A percentile compares a stretch with the other conserved stretches of the same genome.
Evolutionary conservation across 352 stramenopile species (phyloP).

Genomic region (Globisporangium nagaii): DNA sequence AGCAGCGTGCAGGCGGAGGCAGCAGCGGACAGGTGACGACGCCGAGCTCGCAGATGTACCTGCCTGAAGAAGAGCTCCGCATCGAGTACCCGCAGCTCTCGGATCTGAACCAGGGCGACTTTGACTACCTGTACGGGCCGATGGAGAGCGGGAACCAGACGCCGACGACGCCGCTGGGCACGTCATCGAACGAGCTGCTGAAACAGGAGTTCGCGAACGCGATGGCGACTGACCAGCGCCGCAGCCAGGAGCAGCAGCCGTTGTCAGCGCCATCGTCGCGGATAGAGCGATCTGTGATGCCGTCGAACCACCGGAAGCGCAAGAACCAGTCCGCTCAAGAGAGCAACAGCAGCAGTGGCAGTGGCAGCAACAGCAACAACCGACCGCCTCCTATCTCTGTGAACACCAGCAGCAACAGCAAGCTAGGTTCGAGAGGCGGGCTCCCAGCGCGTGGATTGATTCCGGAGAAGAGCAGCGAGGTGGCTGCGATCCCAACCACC

Average conservation of each 20-base stretch:
- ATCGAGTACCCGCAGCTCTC: slow-evolving; percentile 63
- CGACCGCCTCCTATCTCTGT: not conserved
- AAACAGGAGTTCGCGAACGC: slow-evolving; percentile 16
- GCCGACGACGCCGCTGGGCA: slow-evolving; percentile 37
- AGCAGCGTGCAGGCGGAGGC: not conserved
- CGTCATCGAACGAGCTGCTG: slow-evolving; percentile 15
- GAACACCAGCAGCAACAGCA: slow-evolving; percentile 3
- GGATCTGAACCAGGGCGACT: slow-evolving; percentile 66
- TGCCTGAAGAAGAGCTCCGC: slow-evolving; percentile 61
- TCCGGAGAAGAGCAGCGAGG: slow-evolving; percentile 1
- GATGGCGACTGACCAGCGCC: slow-evolving; percentile 1
- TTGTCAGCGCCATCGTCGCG: slow-evolving; percentile 25
- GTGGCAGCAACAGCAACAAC: not conserved
- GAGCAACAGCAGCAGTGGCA: not conserved
- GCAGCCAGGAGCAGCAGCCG: slow-evolving; percentile 1
- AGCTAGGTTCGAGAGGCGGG: not conserved
- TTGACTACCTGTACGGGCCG: slow-evolving; percentile 66
- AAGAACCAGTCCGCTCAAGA: slow-evolving; percentile 15
- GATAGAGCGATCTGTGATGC: slow-evolving; percentile 32
- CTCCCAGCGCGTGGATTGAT: not conserved
- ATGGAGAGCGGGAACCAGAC: slow-evolving; percentile 44
- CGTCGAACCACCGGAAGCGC: slow-evolving; percentile 32
- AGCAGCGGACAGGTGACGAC: not conserved
- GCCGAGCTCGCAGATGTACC: slow-evolving; percentile 21
- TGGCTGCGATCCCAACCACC: not conserved